phyloP scores from a whole-genome alignment of 1,284 basidiomycete species.

The Cerioporus squamosus region DNA sequence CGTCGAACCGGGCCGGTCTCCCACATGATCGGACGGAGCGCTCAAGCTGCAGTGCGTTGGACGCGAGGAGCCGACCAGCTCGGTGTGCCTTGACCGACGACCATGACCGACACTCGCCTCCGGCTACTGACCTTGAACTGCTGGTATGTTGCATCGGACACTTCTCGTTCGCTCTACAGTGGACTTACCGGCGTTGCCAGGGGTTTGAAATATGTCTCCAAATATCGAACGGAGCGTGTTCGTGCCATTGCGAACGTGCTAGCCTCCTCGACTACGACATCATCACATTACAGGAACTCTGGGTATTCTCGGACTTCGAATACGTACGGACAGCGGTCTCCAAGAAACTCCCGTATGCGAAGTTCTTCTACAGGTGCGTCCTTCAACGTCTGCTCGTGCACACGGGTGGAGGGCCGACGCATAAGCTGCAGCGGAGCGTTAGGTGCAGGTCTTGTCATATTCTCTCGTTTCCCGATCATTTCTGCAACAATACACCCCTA shows the following conservation, averaged over 20 bases:
- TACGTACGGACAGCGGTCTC: slow-evolving; percentile 68
- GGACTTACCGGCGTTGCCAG: slow-evolving; percentile 43
- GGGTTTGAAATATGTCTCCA: slow-evolving; percentile 57
- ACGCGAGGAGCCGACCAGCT: neutral
- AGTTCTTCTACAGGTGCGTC: slow-evolving; percentile 91
- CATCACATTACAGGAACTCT: slow-evolving; percentile 91
- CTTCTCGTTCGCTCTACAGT: neutral
- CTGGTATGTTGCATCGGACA: slow-evolving; percentile 54
- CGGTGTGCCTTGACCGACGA: neutral
- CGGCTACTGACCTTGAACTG: slow-evolving; percentile 81
- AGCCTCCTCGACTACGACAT: too few species aligned
- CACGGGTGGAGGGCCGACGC: neutral
- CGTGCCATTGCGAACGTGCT: too few species aligned
- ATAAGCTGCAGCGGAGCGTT: slow-evolving; percentile 81
- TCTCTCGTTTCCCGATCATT: slow-evolving; percentile 88
- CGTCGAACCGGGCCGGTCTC: neutral
- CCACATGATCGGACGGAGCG: slow-evolving; percentile 5
- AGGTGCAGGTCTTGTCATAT: slow-evolving; percentile 91
- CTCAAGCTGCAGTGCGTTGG: neutral
- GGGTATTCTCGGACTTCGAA: slow-evolving; percentile 91
- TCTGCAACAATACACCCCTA: slow-evolving; percentile 84
- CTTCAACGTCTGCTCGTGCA: neutral
- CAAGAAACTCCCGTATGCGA: slow-evolving; percentile 71
- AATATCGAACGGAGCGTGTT: too few species aligned
- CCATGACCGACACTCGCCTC: slow-evolving; percentile 48